Conservation (phyloP, 768 basidiomycete genomes). For the Piloderma croceum region DNA sequence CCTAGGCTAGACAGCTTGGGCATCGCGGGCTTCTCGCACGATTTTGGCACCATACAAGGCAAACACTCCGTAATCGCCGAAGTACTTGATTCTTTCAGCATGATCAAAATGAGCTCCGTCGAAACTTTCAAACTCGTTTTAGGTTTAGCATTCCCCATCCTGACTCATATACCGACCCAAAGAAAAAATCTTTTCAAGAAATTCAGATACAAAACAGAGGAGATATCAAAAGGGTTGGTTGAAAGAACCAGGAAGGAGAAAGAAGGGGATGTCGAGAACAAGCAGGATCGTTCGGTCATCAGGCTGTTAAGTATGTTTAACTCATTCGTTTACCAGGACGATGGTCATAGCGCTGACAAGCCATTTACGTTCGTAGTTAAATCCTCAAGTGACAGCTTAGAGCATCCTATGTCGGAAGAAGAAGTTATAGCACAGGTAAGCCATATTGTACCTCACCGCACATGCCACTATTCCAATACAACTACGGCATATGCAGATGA, state of each 20-base stretch:
- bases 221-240: too few relatives aligned
- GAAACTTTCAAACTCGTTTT: too few relatives aligned
- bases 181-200: too few relatives aligned
- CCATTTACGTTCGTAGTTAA: constrained; percentile 31
- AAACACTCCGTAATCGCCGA: constrained; percentile 23
- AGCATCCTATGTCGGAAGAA: too few relatives aligned
- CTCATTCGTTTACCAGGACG: background rate
- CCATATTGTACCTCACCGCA: background rate
- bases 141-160: too few relatives aligned
- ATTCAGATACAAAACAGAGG: too few relatives aligned
- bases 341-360: background rate
- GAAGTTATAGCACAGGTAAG: constrained; percentile 34
- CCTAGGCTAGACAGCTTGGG: constrained; percentile 30
- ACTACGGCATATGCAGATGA: too few relatives aligned
- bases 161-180: too few relatives aligned
- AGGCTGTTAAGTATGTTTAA: constrained; percentile 29
- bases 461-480: too few relatives aligned
- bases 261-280: too few relatives aligned
- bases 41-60: constrained; percentile 31
- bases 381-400: constrained; percentile 25
- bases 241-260: too few relatives aligned
- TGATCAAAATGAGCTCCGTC: constrained; percentile 1
- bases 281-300: too few relatives aligned
- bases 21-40: constrained; percentile 31
- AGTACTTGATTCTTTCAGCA: constrained; percentile 9